Base-by-base conservation (phyloP, 2,329 filamentous ascomycete species). In the Xylaria sp. region DNA sequence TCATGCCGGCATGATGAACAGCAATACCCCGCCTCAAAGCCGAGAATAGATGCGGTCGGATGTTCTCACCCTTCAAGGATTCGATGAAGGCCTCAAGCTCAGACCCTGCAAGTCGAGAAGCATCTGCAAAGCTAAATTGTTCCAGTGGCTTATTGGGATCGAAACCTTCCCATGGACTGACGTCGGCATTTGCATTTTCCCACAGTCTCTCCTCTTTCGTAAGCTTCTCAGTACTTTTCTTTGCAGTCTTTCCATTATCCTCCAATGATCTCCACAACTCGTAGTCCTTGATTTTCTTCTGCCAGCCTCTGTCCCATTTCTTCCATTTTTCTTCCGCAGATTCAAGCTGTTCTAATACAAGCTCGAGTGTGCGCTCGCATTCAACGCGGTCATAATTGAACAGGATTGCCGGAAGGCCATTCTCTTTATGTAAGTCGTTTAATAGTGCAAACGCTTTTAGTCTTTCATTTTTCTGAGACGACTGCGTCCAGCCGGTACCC, bases 1-100 rank as follows among this genome's bases (percentile, higher is more conserved):
- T 94, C 89, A 94, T 89, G 80, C 92, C 92, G 20, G 92, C 87
- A 76, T 95, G 93, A 80, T 95, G 92, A 7, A 94, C 88, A 39
- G 91, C 93, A 20, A 95, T 83, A 23, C 93, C 92, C 65, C 92
- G 84, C 67, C 83, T 82, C 1, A 95, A 82, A 2, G 89, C 88
- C 10, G 86, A 81, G 23, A 93, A 84, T 9, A 94, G 78, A 71
- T 84, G 83, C 12, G 83, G 81, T 0, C 82, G 77, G 23, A 90
- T 82, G 15, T 83, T 80, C 59, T 86, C 86, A 55, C 80, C 79
- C n/a, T 81, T 79, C 5, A 93, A 80, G 34, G 87, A 81, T 18
- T 80, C 74, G 18, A 89, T 80, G 68, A 88, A 85, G 2, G 82
- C 81, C 3, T 88, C 82, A 2, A 94, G 81, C 70, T 94, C 91